Evolutionary conservation across 2,329 filamentous ascomycete species (phyloP).

Genomic region (Penicillium frequentans): DNA sequence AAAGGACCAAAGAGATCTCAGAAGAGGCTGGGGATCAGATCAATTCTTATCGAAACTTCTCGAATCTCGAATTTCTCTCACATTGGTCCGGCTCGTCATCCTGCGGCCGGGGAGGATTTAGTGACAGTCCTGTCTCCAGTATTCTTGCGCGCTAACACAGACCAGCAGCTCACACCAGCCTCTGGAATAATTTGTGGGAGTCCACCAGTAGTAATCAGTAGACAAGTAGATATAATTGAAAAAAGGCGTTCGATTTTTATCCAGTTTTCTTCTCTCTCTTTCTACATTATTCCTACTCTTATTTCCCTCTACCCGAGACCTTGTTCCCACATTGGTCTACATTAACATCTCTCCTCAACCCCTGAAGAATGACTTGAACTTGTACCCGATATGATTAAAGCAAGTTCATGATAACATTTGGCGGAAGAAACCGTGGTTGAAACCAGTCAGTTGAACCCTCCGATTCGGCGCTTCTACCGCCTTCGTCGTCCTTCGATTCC

Average conservation of each 20-base stretch:
- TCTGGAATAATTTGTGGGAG: constrained; percentile 25
- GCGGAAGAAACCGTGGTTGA: constrained; percentile 16
- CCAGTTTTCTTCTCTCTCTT: not conserved
- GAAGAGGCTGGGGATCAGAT: not conserved
- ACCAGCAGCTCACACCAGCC: constrained; percentile 30
- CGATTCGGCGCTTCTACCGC: constrained; percentile 36
- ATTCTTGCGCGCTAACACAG: constrained; percentile 31
- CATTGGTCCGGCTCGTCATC: constrained; percentile 2
- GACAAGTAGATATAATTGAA: constrained; percentile 11
- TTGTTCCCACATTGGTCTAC: not conserved
- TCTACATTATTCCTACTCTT: not conserved
- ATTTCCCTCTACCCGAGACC: not conserved
- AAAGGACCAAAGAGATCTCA: not conserved
- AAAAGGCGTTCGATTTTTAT: constrained; percentile 8
- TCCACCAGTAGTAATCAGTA: constrained; percentile 18
- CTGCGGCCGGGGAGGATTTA: constrained; percentile 16
- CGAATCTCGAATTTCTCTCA: constrained; percentile 9
- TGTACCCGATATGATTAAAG: not conserved
- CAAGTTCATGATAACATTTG: not conserved
- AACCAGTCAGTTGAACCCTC: constrained; percentile 1
- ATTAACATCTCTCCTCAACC: not conserved
- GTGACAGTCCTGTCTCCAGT: constrained; percentile 29
- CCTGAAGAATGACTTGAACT: constrained; percentile 5
- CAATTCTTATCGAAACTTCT: constrained; percentile 14
- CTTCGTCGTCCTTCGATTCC: constrained; percentile 41